Evolutionary conservation across 164 flowering plant genomes (phyloP), one percentile per base, ranked within the genome.

Genomic region (Berberis thunbergii): DNA sequence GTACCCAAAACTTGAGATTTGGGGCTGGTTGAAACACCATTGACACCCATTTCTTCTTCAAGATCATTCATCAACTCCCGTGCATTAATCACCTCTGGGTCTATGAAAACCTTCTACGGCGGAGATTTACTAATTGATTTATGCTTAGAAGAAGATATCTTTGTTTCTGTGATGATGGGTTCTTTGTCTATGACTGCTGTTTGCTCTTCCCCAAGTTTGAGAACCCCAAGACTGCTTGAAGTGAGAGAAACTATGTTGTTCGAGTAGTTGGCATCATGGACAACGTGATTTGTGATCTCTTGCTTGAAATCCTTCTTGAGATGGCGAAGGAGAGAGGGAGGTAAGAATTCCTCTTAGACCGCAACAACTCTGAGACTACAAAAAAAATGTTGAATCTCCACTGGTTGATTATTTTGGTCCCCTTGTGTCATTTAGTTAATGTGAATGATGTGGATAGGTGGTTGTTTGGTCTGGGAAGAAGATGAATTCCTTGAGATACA

Each of bases 21-120:
- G 42, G 42, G 7, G 0, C 0, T 13, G 4, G 58, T 55, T 1
- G 59, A 38, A 1, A 5, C 26, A 26, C 26, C 2, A 11, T 3
- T 1, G n/a, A 10, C n/a, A 52, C 81, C 75, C 12, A 65, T 61
- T 62, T 64, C 84, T 4, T 91, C 96, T 63, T 94, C 97, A 5
- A 91, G 87, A 60, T 75, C 96, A 44, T 77, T 80, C 97, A 94
- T 91, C 4, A 94, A 78, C 67, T 94, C 97, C 93, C 91, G 84
- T 4, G 96, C 76, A 59, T 94, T 86, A 67, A 94, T 91, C 43
- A 93, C 79, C 76, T 90, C 97, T 2, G 85, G 84, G 26, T 73
- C 0, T 26, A 26, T 26, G 26, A 26, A 26, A 26, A 26, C 82
- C 8, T 85, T 13, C 50, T 48, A 6, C 2, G 7, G 7, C 10